Evolutionary conservation across 1,139 yeast genomes (phyloP), one percentile per base, ranked within the genome.

Genomic region (Blastobotrys serpentis): DNA sequence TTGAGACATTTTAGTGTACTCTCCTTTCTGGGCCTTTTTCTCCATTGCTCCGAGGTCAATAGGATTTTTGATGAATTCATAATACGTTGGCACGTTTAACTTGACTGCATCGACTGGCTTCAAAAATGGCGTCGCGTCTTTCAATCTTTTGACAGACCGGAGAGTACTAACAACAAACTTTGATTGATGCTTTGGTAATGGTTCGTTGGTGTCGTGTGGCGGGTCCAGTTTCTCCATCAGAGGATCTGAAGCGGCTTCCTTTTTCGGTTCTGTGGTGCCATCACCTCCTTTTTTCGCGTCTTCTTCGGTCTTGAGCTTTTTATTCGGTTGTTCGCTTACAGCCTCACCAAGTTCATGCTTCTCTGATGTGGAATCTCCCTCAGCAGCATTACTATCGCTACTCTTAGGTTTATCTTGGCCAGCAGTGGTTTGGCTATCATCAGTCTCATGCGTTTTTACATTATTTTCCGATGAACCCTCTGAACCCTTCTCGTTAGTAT

Each of bases 41-140:
- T 94, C 98, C 58, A 92, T 86, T 2, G 98, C 89, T 4, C 90
- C 78, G 44, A 92, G 73, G 67, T 90, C 98, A 98, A 94, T 92
- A 36, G 99, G 99, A 57, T 86, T 75, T 54, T 79, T 77, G 59
- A 94, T 82, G 61, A 81, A 82, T 61, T 88, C 88, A 66, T 84
- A 87, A 66, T 92, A 92, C 52, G 86, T 81, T 2, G 98, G 99
- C 51, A 94, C 86, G 62, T 90, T 89, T 56, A 89, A 77, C 64
- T 87, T 88, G 48, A 86, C 83, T 2, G 79, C 85, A 64, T 92
- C 98, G 36, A 92, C 99, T 0, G 98, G 98, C 49, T 75, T 81
- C 44, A 87, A 63, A 65, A 92, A 92, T 2, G 98, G 98, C 21
- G 76, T 81, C 1, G 98, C 96, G 69, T 94, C 98, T 68, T 90